A percentile compares a stretch with the other conserved stretches of the same genome.
phyloP scores from a whole-genome alignment of 768 basidiomycete genomes.

The Ramaria sp. region DNA sequence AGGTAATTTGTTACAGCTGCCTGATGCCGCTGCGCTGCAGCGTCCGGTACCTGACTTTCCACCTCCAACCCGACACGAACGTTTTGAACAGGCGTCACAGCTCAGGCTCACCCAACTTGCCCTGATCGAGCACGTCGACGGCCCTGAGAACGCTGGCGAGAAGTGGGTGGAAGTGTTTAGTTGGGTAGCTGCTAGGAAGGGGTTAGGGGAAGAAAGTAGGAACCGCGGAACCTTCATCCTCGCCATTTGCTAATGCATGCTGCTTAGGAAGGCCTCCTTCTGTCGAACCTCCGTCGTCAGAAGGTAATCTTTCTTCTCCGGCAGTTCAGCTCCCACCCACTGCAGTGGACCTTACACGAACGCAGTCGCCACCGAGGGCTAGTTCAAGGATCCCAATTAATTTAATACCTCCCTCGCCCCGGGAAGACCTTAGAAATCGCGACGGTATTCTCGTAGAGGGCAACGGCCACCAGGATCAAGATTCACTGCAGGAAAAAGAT shows the following conservation, averaged over 20 bases:
- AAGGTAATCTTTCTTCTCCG: neutral
- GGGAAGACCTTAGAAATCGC: neutral
- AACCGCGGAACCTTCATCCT: conserved; percentile 21
- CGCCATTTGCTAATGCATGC: neutral
- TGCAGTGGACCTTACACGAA: conserved; percentile 1
- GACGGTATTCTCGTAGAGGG: neutral
- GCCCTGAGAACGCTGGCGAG: conserved; percentile 70
- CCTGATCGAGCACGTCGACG: conserved; percentile 73
- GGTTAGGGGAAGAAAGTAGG: conserved; percentile 17
- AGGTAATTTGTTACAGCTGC: conserved; percentile 18
- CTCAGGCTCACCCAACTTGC: conserved; percentile 79
- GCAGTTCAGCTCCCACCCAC: neutral
- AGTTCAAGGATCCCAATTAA: conserved; percentile 3
- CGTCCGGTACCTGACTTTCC: conserved; percentile 38
- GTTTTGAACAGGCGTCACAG: conserved; percentile 73
- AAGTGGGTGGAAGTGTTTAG: conserved; percentile 79
- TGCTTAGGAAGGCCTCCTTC: neutral
- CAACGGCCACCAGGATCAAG: neutral
- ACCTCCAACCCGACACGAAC: conserved; percentile 39
- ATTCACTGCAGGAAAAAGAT: neutral
- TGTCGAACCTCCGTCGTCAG: conserved; percentile 3
- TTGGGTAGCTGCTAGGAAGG: conserved; percentile 66
- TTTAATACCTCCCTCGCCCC: conserved; percentile 8
- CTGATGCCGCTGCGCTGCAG: conserved; percentile 34
- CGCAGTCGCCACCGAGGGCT: neutral